Base-by-base conservation (phyloP, 169 alveolate species). In the Sarcocystis neurona region DNA sequence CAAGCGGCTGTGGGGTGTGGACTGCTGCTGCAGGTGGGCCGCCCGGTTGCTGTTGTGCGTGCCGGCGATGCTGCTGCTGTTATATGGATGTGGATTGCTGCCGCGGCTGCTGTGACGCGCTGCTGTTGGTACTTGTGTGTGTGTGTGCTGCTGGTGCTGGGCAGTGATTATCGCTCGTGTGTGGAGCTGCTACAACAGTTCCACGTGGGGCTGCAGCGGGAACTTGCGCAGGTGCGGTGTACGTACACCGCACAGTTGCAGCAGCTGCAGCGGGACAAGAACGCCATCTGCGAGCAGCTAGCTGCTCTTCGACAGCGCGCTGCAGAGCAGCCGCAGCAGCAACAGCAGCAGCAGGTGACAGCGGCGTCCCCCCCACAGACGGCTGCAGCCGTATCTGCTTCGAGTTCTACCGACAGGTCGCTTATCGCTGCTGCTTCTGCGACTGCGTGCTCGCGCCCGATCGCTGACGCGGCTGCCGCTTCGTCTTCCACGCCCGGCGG, bases 111-210 rank as follows among this genome's bases (percentile, higher is more conserved):
- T n/a, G n/a, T n/a, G n/a, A n/a, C n/a, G n/a, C n/a, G n/a, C n/a
- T n/a, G 37, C 12, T 15, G 5, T 3, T n/a, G 10, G 27, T n/a
- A 4, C 30, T 6, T 34, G 8, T 58, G 5, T 58, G 39, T 58
- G 15, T 58, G 5, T 6, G 5, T n/a, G 18, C 50, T 72, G 30
- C n/a, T n/a, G n/a, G n/a, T n/a, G n/a, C n/a, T n/a, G n/a, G n/a
- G n/a, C 82, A 72, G 82, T n/a, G 82, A 72, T 39, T 72, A 72
- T 56, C 53, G 39, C 12, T 56, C 5, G 56, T 72, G 82, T 56
- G 82, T 72, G 41, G 82, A 72, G 82, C 10, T 56, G 1, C 34
- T 72, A 53, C 47, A 43, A 30, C 27, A 72, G 39, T 72, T 72
- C 53, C 82, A 72, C 34, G 58, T 72, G 37, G 82, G 82, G 37